Evolutionary conservation across 441 rosid species (phyloP).

Genomic region (Brassica hybrid): DNA sequence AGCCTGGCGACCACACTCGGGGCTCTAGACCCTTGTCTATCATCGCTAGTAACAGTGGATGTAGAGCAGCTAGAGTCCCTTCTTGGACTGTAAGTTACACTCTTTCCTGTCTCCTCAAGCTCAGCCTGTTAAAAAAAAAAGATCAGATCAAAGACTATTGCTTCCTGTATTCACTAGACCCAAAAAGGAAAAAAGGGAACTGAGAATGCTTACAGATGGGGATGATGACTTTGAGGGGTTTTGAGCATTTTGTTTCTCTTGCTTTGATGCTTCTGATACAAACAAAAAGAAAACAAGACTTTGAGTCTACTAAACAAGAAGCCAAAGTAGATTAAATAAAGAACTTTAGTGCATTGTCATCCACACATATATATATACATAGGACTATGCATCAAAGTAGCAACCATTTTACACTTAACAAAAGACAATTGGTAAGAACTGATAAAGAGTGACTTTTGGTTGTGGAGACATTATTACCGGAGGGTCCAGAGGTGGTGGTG

Average conservation of each 20-base stretch:
- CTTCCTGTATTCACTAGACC: not conserved
- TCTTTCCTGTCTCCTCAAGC: conserved; percentile 51
- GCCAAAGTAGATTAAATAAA: conserved; percentile 13
- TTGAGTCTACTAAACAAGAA: conserved; percentile 21
- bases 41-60: conserved; percentile 72
- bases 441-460: too few relatives aligned
- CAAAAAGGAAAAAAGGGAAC: conserved; percentile 4
- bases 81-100: conserved; percentile 58
- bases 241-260: conserved; percentile 53
- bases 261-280: conserved; percentile 49
- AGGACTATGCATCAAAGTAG: too few relatives aligned
- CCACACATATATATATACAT: not conserved
- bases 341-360: conserved; percentile 5
- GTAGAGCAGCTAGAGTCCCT: conserved; percentile 62
- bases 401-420: not conserved
- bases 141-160: conserved; percentile 21
- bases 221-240: too few relatives aligned
- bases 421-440: conserved; percentile 5
- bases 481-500: not conserved
- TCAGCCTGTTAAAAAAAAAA: conserved; percentile 50
- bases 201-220: conserved; percentile 50
- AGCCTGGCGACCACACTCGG: conserved; percentile 96
- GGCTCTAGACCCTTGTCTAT: conserved; percentile 63
- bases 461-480: too few relatives aligned
- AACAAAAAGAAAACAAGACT: conserved; percentile 18